Evolutionary conservation across 345 rosid genomes (phyloP), one percentile per base, ranked within the genome.

Genomic region (Nasturtium officinale): DNA sequence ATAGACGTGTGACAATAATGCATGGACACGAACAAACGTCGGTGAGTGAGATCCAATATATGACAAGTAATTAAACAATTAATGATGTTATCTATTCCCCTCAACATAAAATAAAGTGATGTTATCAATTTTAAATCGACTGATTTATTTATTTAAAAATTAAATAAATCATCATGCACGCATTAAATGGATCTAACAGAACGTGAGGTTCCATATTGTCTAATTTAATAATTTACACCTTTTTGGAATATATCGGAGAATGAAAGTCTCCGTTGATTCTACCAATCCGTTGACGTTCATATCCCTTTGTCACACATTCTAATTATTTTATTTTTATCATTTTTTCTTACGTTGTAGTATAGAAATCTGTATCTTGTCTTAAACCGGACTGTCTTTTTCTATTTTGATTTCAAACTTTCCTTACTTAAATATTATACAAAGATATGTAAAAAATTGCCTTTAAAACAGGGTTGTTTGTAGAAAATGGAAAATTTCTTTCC

Each of bases 261-360:
- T 82, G 91, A 85, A 85, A 87, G 85, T 78, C 87, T 85, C 87
- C 91, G 85, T 68, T 85, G 89, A 76, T 85, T 83, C 80, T 83
- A 82, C 83, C 84, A 61, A 73, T 73, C 53, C 79, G 64, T 78
- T 82, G 79, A 83, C 82, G 73, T 71, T 63, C 60, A 61, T 62
- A 50, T 75, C 68, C 65, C 43, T 71, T 53, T 58, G 74, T 74
- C 70, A 77, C 67, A 72, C 67, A 65, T 70, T 58, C 54, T 72
- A 57, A 38, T 56, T 71, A 45, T n/a, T 26, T 10, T 52, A 1
- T 30, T 12, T 20, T 23, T 0, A 32, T 26, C 25, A 23, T 37
- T 9, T 56, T 43, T 66, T 13, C 21, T 26, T 57, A 57, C 33
- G 21, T 43, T 53, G 32, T 45, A 9, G 33, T 48, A 38, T 59